These are phyloP conservation scores for Aegilops longissima DNA, from an alignment of 176 grass and related monocot species.

Conservation along the genomic window DNA sequence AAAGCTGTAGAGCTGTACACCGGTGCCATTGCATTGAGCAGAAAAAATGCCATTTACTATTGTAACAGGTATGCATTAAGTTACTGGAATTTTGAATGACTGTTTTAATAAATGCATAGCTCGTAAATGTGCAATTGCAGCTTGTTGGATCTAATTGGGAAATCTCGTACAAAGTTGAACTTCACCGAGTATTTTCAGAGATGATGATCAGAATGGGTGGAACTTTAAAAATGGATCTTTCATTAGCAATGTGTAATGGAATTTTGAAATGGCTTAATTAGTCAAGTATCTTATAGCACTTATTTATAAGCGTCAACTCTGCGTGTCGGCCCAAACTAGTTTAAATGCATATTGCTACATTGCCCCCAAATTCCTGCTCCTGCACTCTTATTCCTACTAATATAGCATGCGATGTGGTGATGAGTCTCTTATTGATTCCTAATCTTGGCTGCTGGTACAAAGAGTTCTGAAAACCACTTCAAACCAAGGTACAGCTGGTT, in stretches of 20 bases:
- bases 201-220: slow-evolving; percentile 7
- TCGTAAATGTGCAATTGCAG: neutral
- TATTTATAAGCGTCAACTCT: neutral
- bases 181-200: neutral
- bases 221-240: slow-evolving; percentile 13
- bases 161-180: neutral
- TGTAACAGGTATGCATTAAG: slow-evolving; percentile 58
- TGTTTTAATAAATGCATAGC: neutral
- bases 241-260: neutral
- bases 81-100: neutral
- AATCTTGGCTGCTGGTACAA: neutral
- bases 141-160: neutral
- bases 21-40: slow-evolving; percentile 61
- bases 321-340: neutral
- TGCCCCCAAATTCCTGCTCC: neutral
- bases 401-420: slow-evolving; percentile 13
- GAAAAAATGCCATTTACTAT: slow-evolving; percentile 75
- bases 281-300: neutral
- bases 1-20: slow-evolving; percentile 83
- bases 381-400: neutral
- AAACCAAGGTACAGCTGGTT: slow-evolving; percentile 7
- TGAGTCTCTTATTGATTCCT: neutral
- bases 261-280: neutral
- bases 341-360: neutral
- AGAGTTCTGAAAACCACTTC: neutral